phyloP scores from a whole-genome alignment of 2,329 filamentous ascomycete species.

The Dactylella cylindrospora region DNA sequence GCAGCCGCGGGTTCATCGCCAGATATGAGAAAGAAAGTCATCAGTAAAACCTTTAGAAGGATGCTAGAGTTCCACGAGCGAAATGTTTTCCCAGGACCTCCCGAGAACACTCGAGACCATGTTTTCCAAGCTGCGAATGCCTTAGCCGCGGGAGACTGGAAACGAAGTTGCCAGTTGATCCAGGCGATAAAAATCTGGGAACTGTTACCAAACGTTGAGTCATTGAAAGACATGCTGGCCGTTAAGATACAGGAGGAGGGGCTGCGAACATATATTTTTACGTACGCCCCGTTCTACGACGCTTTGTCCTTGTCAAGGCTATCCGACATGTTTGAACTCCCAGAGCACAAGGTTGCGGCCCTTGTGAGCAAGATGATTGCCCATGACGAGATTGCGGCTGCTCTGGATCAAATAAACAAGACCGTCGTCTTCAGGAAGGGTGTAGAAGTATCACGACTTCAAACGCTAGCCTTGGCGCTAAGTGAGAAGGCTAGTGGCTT shows the following conservation, averaged over 20 bases:
- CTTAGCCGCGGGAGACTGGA: constrained; percentile 95
- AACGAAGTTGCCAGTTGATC: constrained; percentile 90
- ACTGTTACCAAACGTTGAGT: constrained; percentile 84
- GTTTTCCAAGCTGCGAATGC: constrained; percentile 99
- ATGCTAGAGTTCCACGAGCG: constrained; percentile 99
- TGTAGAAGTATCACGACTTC: constrained; percentile 91
- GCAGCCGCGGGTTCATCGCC: constrained; percentile 96
- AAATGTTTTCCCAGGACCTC: constrained; percentile 97
- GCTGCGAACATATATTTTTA: constrained; percentile 96
- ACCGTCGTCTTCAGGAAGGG: constrained; percentile 99
- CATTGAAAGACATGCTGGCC: constrained; percentile 95
- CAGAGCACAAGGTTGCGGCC: constrained; percentile 85
- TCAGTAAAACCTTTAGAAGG: constrained; percentile 98
- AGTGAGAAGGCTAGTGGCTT: constrained; percentile 94
- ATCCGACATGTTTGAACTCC: constrained; percentile 91
- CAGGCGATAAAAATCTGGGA: constrained; percentile 99
- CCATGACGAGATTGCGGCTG: constrained; percentile 94
- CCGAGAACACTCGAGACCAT: constrained; percentile 97
- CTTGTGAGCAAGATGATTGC: constrained; percentile 99
- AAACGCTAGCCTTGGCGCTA: constrained; percentile 89
- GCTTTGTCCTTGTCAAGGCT: constrained; percentile 84
- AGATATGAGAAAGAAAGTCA: constrained; percentile 94
- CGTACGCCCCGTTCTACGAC: constrained; percentile 98
- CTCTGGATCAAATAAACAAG: constrained; percentile 94
- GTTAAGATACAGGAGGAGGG: constrained; percentile 99